A percentile compares a stretch with the other conserved stretches of the same genome.
phyloP scores from a whole-genome alignment of 345 rosid genomes.

The Eucalyptus guilfoylei region DNA sequence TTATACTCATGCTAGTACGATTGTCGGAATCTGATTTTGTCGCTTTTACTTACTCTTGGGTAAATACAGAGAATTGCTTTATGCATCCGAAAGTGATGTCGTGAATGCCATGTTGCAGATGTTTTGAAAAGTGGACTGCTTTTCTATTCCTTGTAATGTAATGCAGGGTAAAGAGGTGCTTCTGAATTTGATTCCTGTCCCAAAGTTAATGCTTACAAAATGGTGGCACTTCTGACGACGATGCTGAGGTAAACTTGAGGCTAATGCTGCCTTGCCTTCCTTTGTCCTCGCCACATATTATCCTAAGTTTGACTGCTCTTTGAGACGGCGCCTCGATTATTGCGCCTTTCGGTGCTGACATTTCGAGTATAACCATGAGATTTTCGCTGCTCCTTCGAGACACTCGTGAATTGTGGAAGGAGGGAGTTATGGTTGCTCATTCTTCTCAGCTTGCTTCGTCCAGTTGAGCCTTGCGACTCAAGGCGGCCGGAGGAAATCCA shows the following conservation, averaged over 20 bases:
- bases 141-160: background rate
- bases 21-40: background rate
- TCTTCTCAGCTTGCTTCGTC: background rate
- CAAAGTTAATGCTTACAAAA: background rate
- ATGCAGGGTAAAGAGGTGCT: background rate
- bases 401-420: background rate
- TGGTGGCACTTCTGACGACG: background rate
- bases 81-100: background rate
- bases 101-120: rapidly evolving
- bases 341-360: background rate
- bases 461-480: slow-evolving; percentile 1
- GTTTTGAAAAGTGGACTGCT: rapidly evolving
- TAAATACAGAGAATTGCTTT: background rate
- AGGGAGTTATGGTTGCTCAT: slow-evolving; percentile 7
- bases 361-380: background rate
- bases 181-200: background rate
- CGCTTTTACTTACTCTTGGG: background rate
- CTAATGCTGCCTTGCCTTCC: background rate
- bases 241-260: background rate
- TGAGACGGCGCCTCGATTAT: background rate
- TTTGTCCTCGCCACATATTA: background rate
- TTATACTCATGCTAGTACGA: background rate
- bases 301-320: background rate
- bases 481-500: background rate
- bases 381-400: background rate